These are phyloP conservation scores for Termitomyces heimii DNA, from an alignment of 768 basidiomycete species.

Conservation along the genomic window DNA sequence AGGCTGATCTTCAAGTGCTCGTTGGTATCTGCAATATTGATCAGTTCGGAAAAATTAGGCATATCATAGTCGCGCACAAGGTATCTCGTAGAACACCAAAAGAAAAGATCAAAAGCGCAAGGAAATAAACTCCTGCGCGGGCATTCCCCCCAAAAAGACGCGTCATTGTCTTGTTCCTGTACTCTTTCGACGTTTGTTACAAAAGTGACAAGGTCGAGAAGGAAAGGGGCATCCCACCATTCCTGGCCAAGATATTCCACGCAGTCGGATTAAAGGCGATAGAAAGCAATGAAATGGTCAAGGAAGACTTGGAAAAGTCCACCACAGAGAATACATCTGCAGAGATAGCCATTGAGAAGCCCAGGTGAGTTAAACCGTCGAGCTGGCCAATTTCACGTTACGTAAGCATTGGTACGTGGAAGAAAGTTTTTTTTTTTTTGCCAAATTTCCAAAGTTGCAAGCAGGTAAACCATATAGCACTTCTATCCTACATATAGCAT, in stretches of 20 bases:
- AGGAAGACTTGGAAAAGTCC: conserved; percentile 58
- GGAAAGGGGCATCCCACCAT: conserved; percentile 49
- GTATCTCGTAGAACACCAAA: conserved; percentile 83
- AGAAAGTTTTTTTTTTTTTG: background rate
- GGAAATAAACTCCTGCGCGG: conserved; percentile 76
- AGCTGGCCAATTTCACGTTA: conserved; percentile 1
- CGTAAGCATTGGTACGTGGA: conserved; percentile 1
- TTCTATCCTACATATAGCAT: conserved; percentile 11
- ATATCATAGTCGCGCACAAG: conserved; percentile 47
- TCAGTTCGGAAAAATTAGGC: background rate
- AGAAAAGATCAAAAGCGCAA: conserved; percentile 79
- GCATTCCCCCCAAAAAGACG: conserved; percentile 73
- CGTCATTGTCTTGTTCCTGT: conserved; percentile 84
- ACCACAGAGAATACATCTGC: conserved; percentile 26
- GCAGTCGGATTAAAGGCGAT: conserved; percentile 90
- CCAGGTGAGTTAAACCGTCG: conserved; percentile 7
- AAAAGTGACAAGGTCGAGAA: background rate
- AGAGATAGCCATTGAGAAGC: conserved; percentile 13
- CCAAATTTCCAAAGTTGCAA: background rate
- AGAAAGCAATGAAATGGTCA: conserved; percentile 59
- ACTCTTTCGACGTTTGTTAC: conserved; percentile 30
- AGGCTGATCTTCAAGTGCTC: conserved; percentile 76
- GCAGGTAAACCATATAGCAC: background rate
- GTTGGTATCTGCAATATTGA: conserved; percentile 51
- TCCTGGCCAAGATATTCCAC: conserved; percentile 94